A percentile compares a stretch with the other conserved stretches of the same genome.
Evolutionary conservation across 1,284 basidiomycete species (phyloP).

Genomic region (Afroboletus lepidellus): DNA sequence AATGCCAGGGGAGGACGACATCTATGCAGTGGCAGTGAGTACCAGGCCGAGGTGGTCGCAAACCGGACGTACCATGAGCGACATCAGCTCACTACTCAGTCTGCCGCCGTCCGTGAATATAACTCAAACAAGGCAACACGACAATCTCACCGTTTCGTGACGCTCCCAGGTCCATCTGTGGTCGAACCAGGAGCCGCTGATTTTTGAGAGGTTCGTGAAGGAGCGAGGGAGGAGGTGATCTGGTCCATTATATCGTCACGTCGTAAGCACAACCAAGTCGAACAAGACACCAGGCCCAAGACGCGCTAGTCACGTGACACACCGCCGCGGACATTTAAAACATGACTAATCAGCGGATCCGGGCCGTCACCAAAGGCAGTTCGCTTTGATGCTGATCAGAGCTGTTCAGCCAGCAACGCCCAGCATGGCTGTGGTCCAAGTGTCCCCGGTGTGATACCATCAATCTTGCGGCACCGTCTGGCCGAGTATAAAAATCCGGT

Average conservation of each 20-base stretch:
- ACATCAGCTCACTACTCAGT: slow-evolving; percentile 79
- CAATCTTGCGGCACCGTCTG: background rate
- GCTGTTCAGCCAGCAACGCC: background rate
- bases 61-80: slow-evolving; percentile 66
- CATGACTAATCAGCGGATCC: background rate
- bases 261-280: background rate
- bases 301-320: slow-evolving; percentile 30
- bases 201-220: slow-evolving; percentile 56
- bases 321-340: slow-evolving; percentile 2
- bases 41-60: background rate
- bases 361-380: background rate
- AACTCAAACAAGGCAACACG: slow-evolving; percentile 4
- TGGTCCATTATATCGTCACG: slow-evolving; percentile 58
- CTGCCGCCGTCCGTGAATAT: slow-evolving; percentile 36
- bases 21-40: slow-evolving; percentile 44
- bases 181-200: slow-evolving; percentile 47
- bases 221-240: slow-evolving; percentile 62
- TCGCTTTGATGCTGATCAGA: background rate
- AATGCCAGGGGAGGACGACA: slow-evolving; percentile 82
- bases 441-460: background rate
- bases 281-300: slow-evolving; percentile 7
- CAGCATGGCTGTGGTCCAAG: background rate
- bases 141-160: slow-evolving; percentile 68
- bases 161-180: slow-evolving; percentile 64
- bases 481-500: slow-evolving; percentile 1